phyloP scores from a whole-genome alignment of 1,284 basidiomycete species.

The Tremellales sp. region DNA sequence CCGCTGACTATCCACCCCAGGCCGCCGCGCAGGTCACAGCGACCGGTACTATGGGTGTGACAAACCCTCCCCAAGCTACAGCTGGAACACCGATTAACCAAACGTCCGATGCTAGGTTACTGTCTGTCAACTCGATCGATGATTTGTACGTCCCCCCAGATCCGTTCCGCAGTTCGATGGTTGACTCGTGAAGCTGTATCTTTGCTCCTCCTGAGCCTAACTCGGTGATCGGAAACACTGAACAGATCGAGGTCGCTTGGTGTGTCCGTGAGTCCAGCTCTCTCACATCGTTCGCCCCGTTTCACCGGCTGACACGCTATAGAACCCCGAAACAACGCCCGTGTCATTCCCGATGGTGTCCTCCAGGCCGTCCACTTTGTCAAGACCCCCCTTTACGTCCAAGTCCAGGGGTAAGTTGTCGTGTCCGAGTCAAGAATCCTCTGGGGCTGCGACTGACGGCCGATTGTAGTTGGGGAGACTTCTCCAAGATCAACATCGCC shows the following conservation, averaged over 20 bases:
- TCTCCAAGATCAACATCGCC: slow-evolving; percentile 50
- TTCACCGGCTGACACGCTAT: not conserved
- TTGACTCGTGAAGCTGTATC: slow-evolving; percentile 34
- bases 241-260: slow-evolving; percentile 55
- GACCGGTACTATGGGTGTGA: slow-evolving; percentile 41
- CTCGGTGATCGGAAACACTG: slow-evolving; percentile 53
- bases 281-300: not conserved
- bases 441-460: slow-evolving; percentile 2
- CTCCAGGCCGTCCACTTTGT: slow-evolving; percentile 53
- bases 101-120: slow-evolving; percentile 43
- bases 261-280: slow-evolving; percentile 49
- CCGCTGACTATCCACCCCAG: slow-evolving; percentile 13
- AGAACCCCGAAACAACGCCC: slow-evolving; percentile 53
- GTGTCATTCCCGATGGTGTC: slow-evolving; percentile 53
- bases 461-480: slow-evolving; percentile 48
- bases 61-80: slow-evolving; percentile 39
- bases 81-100: slow-evolving; percentile 45
- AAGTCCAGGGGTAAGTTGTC: slow-evolving; percentile 43
- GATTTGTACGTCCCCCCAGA: slow-evolving; percentile 34
- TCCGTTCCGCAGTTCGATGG: not conserved
- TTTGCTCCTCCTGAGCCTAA: slow-evolving; percentile 52
- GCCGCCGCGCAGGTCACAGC: slow-evolving; percentile 46
- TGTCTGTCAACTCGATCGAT: slow-evolving; percentile 46
- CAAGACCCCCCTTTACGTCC: slow-evolving; percentile 53
- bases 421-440: slow-evolving; percentile 3